A percentile compares a stretch with the other conserved stretches of the same genome.
These are phyloP conservation scores for Nelumbo lutea DNA, from an alignment of 164 flowering plant species.

Conservation along the genomic window DNA sequence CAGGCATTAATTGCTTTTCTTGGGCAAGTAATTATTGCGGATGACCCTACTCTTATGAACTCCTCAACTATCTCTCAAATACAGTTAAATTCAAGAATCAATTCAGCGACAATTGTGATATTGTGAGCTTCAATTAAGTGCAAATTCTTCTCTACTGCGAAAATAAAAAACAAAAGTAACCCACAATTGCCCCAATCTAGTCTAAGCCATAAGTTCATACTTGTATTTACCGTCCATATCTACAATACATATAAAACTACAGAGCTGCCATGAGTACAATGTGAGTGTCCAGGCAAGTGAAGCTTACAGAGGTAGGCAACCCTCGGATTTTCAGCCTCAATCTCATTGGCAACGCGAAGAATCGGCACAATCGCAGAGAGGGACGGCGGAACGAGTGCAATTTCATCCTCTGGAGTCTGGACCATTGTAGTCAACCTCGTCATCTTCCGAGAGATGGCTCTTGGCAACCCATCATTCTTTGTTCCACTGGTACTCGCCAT, in stretches of 20 bases:
- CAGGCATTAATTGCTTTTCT: no score
- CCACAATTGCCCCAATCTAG: no score
- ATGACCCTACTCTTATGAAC: no score
- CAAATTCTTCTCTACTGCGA: no score
- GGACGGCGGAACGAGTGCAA: conserved; percentile 83
- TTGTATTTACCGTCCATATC: not conserved
- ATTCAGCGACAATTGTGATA: no score
- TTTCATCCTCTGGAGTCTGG: conserved; percentile 37
- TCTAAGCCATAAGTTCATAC: not conserved
- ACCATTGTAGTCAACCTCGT: conserved; percentile 18
- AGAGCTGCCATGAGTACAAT: not conserved
- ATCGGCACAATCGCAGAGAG: conserved; percentile 70
- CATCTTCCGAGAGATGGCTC: conserved; percentile 18
- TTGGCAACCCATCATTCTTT: conserved; percentile 4
- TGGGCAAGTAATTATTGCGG: no score
- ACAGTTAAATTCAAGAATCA: no score
- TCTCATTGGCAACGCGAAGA: conserved; percentile 90
- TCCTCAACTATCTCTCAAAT: no score
- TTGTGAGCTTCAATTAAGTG: no score
- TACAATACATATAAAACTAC: not conserved
- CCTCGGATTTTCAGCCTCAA: conserved; percentile 61
- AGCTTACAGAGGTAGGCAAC: conserved; percentile 88
- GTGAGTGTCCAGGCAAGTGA: not conserved
- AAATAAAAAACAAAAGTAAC: no score
- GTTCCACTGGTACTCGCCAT: conserved; percentile 35